These are phyloP conservation scores for Cordyceps fumosorosea DNA, from an alignment of 2,329 filamentous ascomycete species.

Conservation along the genomic window DNA sequence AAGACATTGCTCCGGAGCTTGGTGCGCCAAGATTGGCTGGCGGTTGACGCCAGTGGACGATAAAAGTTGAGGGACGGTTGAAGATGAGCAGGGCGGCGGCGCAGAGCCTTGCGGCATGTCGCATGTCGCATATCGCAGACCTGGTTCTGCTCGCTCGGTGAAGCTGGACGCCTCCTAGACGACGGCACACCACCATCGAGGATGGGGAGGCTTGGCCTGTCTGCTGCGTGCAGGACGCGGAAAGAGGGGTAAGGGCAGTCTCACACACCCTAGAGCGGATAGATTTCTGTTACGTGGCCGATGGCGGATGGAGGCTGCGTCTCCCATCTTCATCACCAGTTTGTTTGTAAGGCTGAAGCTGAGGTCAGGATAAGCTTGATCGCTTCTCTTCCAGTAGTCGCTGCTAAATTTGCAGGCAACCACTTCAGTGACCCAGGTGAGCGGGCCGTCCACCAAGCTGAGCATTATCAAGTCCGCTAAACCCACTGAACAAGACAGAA, in stretches of 20 bases:
- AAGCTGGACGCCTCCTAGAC: constrained; percentile 2
- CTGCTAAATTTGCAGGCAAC: neutral
- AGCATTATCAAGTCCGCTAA: neutral
- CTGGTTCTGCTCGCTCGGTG: neutral
- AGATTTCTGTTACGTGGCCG: neutral
- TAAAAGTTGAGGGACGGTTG: neutral
- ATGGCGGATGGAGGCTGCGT: neutral
- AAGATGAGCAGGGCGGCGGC: neutral
- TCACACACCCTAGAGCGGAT: neutral
- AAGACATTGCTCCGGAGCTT: neutral
- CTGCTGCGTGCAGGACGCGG: neutral
- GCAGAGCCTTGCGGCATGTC: neutral
- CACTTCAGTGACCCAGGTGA: neutral
- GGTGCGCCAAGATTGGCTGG: constrained; percentile 1
- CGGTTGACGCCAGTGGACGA: neutral
- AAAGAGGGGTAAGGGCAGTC: neutral
- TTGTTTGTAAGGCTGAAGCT: constrained; percentile 11
- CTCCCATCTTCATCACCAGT: neutral
- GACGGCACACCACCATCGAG: neutral
- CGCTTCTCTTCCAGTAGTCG: neutral
- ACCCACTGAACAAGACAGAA: neutral
- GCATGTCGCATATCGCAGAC: neutral
- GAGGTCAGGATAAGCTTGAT: neutral
- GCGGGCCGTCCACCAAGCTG: neutral
- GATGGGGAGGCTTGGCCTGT: neutral